These are phyloP conservation scores for Dimargaris verticillata DNA, from an alignment of 192 early-diverging fungal species.

Conservation along the genomic window DNA sequence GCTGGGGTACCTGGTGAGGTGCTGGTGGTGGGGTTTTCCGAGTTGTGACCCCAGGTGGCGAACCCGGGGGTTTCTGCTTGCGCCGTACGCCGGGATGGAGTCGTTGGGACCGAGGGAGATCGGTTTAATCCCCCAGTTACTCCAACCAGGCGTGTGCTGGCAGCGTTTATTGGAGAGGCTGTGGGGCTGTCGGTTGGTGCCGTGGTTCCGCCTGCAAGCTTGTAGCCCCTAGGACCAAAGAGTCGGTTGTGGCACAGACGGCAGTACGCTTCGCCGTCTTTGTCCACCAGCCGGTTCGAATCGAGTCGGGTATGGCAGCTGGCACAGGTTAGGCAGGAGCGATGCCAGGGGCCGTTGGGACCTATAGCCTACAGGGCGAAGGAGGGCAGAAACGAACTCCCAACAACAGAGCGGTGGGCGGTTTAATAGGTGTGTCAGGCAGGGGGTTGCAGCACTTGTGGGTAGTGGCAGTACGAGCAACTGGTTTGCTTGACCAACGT, in stretches of 20 bases:
- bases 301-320: slow-evolving; percentile 24
- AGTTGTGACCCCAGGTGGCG: not conserved
- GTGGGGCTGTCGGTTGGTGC: not conserved
- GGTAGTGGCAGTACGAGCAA: not conserved
- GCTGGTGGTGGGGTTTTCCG: not conserved
- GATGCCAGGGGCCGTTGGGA: slow-evolving; percentile 30
- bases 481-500: not conserved
- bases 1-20: not conserved
- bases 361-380: slow-evolving; percentile 17
- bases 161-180: not conserved
- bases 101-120: not conserved
- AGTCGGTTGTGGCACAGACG: slow-evolving; percentile 27
- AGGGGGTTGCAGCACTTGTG: not conserved
- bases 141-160: not conserved
- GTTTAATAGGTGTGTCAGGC: not conserved
- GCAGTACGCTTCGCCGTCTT: slow-evolving; percentile 31
- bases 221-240: slow-evolving; percentile 9
- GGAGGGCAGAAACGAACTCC: not conserved
- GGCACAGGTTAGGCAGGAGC: slow-evolving; percentile 28
- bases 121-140: not conserved
- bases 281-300: slow-evolving; percentile 25
- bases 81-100: not conserved
- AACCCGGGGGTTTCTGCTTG: not conserved
- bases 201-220: slow-evolving; percentile 1
- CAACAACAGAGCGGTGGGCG: not conserved